phyloP scores from a whole-genome alignment of 345 rosid species.

The Physaria fendleri region DNA sequence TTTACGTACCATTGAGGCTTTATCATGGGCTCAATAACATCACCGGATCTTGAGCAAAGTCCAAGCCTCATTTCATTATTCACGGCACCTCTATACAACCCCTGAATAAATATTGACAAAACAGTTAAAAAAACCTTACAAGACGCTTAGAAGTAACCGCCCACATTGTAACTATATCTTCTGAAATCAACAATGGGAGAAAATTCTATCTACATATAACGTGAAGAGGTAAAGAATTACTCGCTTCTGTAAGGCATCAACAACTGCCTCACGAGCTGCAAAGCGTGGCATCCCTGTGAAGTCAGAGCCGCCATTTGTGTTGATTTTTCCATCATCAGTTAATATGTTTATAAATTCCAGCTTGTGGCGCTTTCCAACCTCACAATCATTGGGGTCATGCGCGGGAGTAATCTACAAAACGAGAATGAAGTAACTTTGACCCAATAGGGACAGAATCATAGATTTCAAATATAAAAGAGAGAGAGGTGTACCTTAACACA shows the following conservation, averaged over 20 bases:
- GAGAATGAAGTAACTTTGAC: neutral
- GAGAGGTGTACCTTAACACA: slow-evolving; percentile 72
- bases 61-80: slow-evolving; percentile 95
- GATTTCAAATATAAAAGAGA: slow-evolving; percentile 7
- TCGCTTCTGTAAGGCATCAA: slow-evolving; percentile 61
- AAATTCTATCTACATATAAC: neutral
- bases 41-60: slow-evolving; percentile 68
- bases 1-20: slow-evolving; percentile 93
- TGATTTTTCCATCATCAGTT: slow-evolving; percentile 89
- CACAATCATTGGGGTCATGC: slow-evolving; percentile 93
- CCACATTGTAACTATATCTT: slow-evolving; percentile 3
- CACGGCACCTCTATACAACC: slow-evolving; percentile 62
- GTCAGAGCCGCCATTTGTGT: slow-evolving; percentile 67
- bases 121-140: neutral
- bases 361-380: slow-evolving; percentile 82
- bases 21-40: slow-evolving; percentile 83
- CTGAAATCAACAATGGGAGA: slow-evolving; percentile 8
- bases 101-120: slow-evolving; percentile 37
- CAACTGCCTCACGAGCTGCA: slow-evolving; percentile 76
- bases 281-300: slow-evolving; percentile 89
- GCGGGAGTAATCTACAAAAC: slow-evolving; percentile 88
- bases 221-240: slow-evolving; percentile 27
- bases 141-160: slow-evolving; percentile 12
- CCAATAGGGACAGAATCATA: neutral
- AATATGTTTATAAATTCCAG: slow-evolving; percentile 78